Evolutionary conservation across 805 yeast species (phyloP), one percentile per base, ranked within the genome.

Genomic region (Lipomyces sp.): DNA sequence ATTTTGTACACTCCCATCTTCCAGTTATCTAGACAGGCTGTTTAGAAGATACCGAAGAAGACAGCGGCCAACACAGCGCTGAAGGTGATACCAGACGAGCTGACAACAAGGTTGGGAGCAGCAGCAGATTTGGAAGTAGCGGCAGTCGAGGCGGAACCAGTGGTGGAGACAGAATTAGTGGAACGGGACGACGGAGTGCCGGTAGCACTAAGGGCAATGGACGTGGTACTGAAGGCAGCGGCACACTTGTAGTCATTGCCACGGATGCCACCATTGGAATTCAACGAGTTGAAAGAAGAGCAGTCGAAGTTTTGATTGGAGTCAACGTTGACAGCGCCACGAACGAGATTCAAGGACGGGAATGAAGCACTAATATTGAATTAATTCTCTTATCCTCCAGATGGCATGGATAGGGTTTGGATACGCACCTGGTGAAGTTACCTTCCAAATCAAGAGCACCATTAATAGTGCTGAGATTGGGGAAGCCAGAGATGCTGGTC

Each of bases 381-480:
- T 51, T 24, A 51, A n/a, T 32, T 29, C 18, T 29, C 30, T 51
- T 6, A 32, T 34, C 10, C 29, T 18, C 7, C 24, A 13, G 4
- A 13, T n/a, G 33, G 33, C 11, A 29, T 2, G 11, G 7, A n/a
- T 15, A 24, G 8, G 24, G 24, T 24, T 24, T 10, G 8, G 24
- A 51, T 51, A 51, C 54, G 15, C 24, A 51, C 54, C 87, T 85
- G 78, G 87, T 83, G 81, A 92, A 91, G 80, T 85, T 82, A 84
- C 99, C 99, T 72, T 79, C 80, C 72, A 94, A 80, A 77, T 83
- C 83, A 72, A 94, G 86, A 74, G 98, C 95, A 85, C 99, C 98
- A 77, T 90, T 90, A 75, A 94, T 86, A 67, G 90, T 80, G 78
- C 83, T 80, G 76, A 95, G 84, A 72, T 83, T 77, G 73, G 87